Percentiles rank a stretch among this genome's conserved stretches.
Conservation (phyloP, 495 filamentous ascomycete species). For the Lophium mytilinum region DNA sequence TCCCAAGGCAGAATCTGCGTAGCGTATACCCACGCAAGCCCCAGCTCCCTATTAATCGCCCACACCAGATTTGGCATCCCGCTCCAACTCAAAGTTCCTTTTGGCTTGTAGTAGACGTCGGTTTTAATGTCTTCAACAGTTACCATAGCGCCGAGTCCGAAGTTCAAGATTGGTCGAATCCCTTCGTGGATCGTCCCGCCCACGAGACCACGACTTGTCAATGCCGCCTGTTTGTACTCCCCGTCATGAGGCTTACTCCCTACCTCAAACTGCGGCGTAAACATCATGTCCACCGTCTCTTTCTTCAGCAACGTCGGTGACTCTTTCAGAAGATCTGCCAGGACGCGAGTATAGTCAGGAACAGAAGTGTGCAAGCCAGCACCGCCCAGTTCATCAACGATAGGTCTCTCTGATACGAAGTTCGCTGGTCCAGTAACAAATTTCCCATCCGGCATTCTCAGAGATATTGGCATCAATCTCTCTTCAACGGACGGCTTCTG, state of each 20-base stretch:
- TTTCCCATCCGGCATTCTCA: conserved; percentile 5
- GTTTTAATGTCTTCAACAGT: conserved; percentile 8
- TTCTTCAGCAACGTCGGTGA: conserved; percentile 4
- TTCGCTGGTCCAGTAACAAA: background rate
- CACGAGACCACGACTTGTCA: no score
- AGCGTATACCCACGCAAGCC: conserved; percentile 11
- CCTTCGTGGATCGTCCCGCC: background rate
- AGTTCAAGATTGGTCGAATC: background rate
- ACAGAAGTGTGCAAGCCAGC: conserved; percentile 10
- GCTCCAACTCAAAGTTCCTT: conserved; percentile 20
- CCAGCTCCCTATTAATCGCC: conserved; percentile 16
- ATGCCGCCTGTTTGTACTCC: no score
- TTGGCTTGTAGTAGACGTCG: conserved; percentile 14
- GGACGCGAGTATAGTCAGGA: conserved; percentile 13
- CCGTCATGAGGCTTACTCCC: background rate
- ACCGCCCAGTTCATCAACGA: conserved; percentile 10
- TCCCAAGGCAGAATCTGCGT: conserved; percentile 16
- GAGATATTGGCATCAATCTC: conserved; percentile 3
- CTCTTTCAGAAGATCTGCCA: conserved; percentile 21
- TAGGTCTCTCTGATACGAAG: background rate
- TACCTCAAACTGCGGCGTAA: conserved; percentile 8
- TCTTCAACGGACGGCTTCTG: background rate
- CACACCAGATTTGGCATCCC: conserved; percentile 19
- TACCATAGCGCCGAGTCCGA: conserved; percentile 10
- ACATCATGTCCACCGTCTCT: conserved; percentile 10